Evolutionary conservation across 352 stramenopile species (phyloP).

Genomic region (Phytophthora cajani): DNA sequence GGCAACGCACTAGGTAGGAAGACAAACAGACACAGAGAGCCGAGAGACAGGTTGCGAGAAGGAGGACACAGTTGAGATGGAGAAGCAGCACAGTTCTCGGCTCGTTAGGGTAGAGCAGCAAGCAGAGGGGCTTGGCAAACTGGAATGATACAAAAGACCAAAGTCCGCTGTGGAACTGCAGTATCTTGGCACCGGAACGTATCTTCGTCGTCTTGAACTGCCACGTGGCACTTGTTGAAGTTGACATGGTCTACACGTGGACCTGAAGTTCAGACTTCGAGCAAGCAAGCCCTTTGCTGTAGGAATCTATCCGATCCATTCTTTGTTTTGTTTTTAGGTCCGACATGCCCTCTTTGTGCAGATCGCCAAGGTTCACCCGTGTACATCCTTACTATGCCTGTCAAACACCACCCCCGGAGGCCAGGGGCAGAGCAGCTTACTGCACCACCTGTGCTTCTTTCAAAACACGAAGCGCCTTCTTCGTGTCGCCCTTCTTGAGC

Average conservation of each 20-base stretch:
- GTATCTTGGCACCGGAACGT: constrained; percentile 19
- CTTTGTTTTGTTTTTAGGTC: constrained; percentile 14
- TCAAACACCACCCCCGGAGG: constrained; percentile 6
- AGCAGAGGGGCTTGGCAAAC: constrained; percentile 32
- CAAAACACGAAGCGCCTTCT: constrained; percentile 87
- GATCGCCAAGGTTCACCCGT: constrained; percentile 19
- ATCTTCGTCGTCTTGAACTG: constrained; percentile 5
- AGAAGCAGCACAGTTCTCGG: constrained; percentile 22
- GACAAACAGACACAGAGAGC: constrained; percentile 40
- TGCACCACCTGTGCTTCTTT: constrained; percentile 86
- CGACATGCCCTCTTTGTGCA: constrained; percentile 27
- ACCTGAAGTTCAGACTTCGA: background rate
- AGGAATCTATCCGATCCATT: constrained; percentile 31
- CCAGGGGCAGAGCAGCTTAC: constrained; percentile 29
- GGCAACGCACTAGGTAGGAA: constrained; percentile 41
- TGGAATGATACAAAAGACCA: constrained; percentile 31
- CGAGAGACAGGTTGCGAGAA: constrained; percentile 18
- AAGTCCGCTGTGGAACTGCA: constrained; percentile 25
- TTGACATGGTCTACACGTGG: background rate
- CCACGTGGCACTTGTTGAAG: constrained; percentile 12
- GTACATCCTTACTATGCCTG: constrained; percentile 35
- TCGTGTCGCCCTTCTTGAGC: constrained; percentile 89
- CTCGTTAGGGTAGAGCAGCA: constrained; percentile 48
- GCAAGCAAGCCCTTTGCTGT: constrained; percentile 6
- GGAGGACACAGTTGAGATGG: constrained; percentile 20